phyloP scores from a whole-genome alignment of 2,329 filamentous ascomycete species.

The Colletotrichum musicola region DNA sequence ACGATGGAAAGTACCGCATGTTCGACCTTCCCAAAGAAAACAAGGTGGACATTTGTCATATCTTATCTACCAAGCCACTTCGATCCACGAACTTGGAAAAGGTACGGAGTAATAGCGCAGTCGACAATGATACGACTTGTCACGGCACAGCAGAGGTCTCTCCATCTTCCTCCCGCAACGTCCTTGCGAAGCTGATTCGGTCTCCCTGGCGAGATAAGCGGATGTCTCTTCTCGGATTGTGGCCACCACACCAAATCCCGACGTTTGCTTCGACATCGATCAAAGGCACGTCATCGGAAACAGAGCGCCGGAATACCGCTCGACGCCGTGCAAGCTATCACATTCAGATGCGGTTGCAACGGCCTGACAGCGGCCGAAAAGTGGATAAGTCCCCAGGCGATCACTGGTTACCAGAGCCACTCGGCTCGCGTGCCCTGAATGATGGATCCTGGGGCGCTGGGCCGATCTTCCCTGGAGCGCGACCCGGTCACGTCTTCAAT shows the following conservation, averaged over 20 bases:
- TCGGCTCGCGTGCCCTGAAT: conserved; percentile 23
- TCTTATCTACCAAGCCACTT: conserved; percentile 25
- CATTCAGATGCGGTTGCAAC: not conserved
- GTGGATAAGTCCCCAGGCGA: conserved; percentile 21
- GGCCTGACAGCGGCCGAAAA: conserved; percentile 6
- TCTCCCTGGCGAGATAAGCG: conserved; percentile 19
- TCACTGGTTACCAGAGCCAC: conserved; percentile 14
- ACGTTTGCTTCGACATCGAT: conserved; percentile 8
- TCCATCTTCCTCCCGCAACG: not conserved
- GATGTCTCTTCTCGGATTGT: conserved; percentile 4
- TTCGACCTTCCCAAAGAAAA: conserved; percentile 34
- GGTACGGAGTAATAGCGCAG: not conserved
- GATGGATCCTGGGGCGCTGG: conserved; percentile 8
- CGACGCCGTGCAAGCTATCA: conserved; percentile 5
- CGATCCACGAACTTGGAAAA: conserved; percentile 21
- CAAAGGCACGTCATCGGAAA: conserved; percentile 25
- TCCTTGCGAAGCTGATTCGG: conserved; percentile 23
- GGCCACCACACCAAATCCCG: conserved; percentile 25
- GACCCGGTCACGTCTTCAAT: conserved; percentile 25
- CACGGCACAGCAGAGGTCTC: conserved; percentile 3
- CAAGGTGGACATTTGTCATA: conserved; percentile 16
- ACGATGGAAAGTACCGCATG: conserved; percentile 24
- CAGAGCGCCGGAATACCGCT: not conserved
- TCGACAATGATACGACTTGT: conserved; percentile 24
- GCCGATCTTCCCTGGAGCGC: conserved; percentile 10